Percentiles rank a stretch among this genome's conserved stretches.
These are phyloP conservation scores for Candida golubevii DNA, from an alignment of 805 yeast species.

Conservation along the genomic window DNA sequence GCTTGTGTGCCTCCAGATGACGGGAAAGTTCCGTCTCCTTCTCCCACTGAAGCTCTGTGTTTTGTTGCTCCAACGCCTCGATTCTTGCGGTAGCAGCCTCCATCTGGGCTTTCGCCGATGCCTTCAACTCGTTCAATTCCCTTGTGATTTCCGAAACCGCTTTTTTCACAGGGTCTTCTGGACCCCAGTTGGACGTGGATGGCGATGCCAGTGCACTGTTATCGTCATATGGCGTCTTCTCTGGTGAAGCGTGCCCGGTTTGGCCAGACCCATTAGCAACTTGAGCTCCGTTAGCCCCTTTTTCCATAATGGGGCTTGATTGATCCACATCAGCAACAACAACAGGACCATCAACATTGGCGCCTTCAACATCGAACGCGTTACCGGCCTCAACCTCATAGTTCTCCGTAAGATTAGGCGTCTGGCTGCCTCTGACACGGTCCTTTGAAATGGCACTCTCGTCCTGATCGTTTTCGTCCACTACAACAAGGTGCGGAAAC, in stretches of 20 bases:
- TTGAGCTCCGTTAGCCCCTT: too few relatives aligned
- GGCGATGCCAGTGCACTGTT: background rate
- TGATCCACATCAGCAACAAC: too few relatives aligned
- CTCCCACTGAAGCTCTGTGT: constrained; percentile 5
- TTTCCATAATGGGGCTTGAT: too few relatives aligned
- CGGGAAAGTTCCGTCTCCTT: constrained; percentile 8
- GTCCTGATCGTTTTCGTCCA: background rate
- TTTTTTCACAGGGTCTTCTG: too few relatives aligned
- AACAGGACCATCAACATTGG: background rate
- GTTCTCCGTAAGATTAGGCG: constrained; percentile 1
- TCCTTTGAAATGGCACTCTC: background rate
- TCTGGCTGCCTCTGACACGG: background rate
- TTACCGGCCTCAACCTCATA: background rate
- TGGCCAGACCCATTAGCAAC: too few relatives aligned
- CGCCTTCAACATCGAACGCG: background rate
- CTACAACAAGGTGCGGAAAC: background rate
- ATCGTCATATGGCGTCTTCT: background rate
- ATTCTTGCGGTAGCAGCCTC: constrained; percentile 55
- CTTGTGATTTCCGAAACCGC: constrained; percentile 29
- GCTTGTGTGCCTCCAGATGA: constrained; percentile 10
- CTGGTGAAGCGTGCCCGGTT: too few relatives aligned
- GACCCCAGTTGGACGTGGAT: background rate
- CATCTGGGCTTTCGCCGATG: constrained; percentile 44
- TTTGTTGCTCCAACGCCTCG: constrained; percentile 40
- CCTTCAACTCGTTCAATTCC: constrained; percentile 30